phyloP scores from a whole-genome alignment of 2,329 filamentous ascomycete genomes.

The Tolypocladium cylindrosporum region DNA sequence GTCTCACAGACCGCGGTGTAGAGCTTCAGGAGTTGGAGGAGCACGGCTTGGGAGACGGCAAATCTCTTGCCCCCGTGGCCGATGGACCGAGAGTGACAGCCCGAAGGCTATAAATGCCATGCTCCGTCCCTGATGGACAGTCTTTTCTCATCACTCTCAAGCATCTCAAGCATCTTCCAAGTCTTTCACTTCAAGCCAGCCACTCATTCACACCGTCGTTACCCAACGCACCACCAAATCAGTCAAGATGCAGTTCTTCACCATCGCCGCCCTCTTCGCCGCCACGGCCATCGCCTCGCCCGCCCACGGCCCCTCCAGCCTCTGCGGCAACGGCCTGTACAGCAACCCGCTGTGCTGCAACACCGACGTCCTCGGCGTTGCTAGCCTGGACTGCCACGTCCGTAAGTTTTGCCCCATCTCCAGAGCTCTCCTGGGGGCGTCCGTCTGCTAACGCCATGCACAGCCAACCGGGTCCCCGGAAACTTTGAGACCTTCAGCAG shows the following conservation, averaged over 20 bases:
- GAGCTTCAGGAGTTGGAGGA: neutral
- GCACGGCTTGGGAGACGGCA: neutral
- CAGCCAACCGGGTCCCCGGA: neutral
- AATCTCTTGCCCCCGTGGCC: neutral
- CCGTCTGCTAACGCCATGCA: neutral
- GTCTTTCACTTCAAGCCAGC: neutral
- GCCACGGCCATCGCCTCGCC: conserved; percentile 1
- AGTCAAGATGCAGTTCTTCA: conserved; percentile 6
- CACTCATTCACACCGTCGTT: neutral
- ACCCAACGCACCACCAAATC: neutral
- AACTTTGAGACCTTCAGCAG: neutral
- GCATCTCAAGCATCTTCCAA: neutral
- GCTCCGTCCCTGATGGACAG: neutral
- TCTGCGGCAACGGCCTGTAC: neutral
- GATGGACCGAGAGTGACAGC: too few species aligned
- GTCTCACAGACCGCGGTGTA: neutral
- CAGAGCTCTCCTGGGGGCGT: neutral
- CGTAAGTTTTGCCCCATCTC: neutral
- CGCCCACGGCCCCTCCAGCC: neutral
- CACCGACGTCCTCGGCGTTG: neutral
- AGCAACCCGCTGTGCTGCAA: conserved; percentile 2
- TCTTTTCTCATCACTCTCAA: neutral
- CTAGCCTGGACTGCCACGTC: neutral
- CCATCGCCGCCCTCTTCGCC: conserved; percentile 1
- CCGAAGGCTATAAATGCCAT: neutral